These are phyloP conservation scores for Verticillium albo-atrum DNA, from an alignment of 2,329 filamentous ascomycete genomes.

Conservation along the genomic window DNA sequence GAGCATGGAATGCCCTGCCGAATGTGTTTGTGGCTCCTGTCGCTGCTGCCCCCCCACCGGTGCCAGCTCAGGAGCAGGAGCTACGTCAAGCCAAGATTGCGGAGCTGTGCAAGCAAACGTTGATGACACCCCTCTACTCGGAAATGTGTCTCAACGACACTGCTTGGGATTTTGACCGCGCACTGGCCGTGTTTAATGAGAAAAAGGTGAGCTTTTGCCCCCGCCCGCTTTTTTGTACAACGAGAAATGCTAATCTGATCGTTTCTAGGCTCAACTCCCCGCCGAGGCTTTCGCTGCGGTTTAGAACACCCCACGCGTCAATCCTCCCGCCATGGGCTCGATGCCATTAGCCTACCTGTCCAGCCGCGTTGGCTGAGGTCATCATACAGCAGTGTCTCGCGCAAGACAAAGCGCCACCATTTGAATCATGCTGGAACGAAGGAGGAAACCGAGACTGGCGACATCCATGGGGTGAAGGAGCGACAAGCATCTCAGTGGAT, in stretches of 20 bases:
- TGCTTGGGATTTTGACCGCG: constrained; percentile 74
- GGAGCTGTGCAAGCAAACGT: constrained; percentile 71
- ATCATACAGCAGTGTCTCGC: neutral
- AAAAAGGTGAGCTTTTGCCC: constrained; percentile 55
- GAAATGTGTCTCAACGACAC: constrained; percentile 76
- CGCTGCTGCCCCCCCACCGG: constrained; percentile 16
- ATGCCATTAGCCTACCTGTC: neutral
- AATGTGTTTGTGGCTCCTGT: constrained; percentile 29
- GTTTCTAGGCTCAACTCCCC: constrained; percentile 37
- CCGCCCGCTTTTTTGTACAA: too few species aligned
- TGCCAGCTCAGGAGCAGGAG: constrained; percentile 25
- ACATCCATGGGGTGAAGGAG: neutral
- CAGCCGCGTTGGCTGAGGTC: neutral
- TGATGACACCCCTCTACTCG: constrained; percentile 75
- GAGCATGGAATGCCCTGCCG: constrained; percentile 55
- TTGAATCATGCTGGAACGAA: neutral
- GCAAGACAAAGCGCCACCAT: neutral
- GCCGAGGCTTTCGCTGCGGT: constrained; percentile 38
- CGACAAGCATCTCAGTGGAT: neutral
- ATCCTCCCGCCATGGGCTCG: neutral
- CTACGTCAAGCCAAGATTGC: constrained; percentile 60
- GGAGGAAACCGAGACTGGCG: neutral
- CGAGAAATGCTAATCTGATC: neutral
- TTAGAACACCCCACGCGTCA: constrained; percentile 10
- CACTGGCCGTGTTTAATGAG: constrained; percentile 69